phyloP scores from a whole-genome alignment of 2,329 filamentous ascomycete genomes.

The Huntiella abstrusa region DNA sequence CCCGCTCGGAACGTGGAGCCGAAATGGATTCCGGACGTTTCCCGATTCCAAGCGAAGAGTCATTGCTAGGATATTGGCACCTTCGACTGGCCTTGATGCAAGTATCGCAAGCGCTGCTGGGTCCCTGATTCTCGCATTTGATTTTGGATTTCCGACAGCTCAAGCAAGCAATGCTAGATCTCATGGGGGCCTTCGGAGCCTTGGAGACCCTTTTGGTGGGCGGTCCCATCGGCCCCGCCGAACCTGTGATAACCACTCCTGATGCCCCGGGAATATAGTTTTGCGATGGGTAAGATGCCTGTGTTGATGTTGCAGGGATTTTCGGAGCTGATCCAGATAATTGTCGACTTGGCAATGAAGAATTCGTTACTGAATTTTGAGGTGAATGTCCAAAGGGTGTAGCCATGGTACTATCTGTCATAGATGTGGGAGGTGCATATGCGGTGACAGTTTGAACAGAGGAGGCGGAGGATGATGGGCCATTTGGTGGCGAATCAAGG shows the following conservation, averaged over 20 bases:
- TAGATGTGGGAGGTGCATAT: too few species aligned
- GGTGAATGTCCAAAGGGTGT: too few species aligned
- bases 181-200: constrained; percentile 29
- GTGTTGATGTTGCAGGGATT: too few species aligned
- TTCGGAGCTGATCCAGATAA: too few species aligned
- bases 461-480: too few species aligned
- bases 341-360: too few species aligned
- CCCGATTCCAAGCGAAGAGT: constrained; percentile 17
- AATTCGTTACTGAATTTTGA: too few species aligned
- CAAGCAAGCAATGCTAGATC: constrained; percentile 63
- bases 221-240: constrained; percentile 19
- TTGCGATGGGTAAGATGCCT: not conserved
- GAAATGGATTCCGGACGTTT: constrained; percentile 52
- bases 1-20: constrained; percentile 21
- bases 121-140: constrained; percentile 66
- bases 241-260: not conserved
- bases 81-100: constrained; percentile 41
- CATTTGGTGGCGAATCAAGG: too few species aligned
- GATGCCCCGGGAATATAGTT: not conserved
- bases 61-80: not conserved
- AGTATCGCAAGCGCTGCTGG: constrained; percentile 51
- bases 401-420: too few species aligned
- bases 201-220: constrained; percentile 17
- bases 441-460: too few species aligned
- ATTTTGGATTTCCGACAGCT: constrained; percentile 66